Base-by-base conservation (phyloP, 2,329 filamentous ascomycete species). In the Neurospora crassa region DNA sequence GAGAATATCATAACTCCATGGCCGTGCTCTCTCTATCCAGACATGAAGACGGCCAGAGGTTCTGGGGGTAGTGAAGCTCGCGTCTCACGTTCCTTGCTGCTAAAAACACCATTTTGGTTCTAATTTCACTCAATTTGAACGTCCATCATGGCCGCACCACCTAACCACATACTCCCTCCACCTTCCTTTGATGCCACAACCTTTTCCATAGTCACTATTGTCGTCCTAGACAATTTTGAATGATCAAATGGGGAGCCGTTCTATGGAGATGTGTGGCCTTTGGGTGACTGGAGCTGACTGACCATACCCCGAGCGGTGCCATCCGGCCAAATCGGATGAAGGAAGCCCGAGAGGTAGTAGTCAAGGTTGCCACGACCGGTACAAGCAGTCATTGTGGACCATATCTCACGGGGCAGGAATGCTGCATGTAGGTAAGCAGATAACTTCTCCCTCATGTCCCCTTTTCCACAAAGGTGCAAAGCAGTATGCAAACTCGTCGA, bases 401-500 rank as follows among this genome's bases (percentile, higher is more conserved):
- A 43, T 75, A 43, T 75, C 37, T 74, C 72, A 37, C 69, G 70
- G 10, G 81, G 81, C 6, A 75, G 80, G 10, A 85, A 85, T 73
- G 73, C 82, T 6, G 82, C 24, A 24, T 24, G 24, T 24, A 1
- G 83, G 29, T 69, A 70, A 24, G 67, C 67, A 12, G 12, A 78
- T 81, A 75, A 70, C 71, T 34, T n/a, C n/a, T n/a, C n/a, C n/a
- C n/a, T n/a, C n/a, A n/a, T n/a, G n/a, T n/a, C n/a, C n/a, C n/a
- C n/a, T n/a, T n/a, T n/a, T n/a, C n/a, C n/a, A n/a, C n/a, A 18
- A 18, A 40, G 37, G 63, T 40, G 68, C 68, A 72, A 24, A 76
- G 67, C 8, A 20, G 18, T 37, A 11, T 37, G 29, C 29, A 29
- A 47, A 47, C 45, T 47, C n/a, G 20, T 24, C n/a, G 20, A 47